These are phyloP conservation scores for Coleophoma cylindrospora DNA, from an alignment of 2,329 filamentous ascomycete genomes.

Conservation along the genomic window DNA sequence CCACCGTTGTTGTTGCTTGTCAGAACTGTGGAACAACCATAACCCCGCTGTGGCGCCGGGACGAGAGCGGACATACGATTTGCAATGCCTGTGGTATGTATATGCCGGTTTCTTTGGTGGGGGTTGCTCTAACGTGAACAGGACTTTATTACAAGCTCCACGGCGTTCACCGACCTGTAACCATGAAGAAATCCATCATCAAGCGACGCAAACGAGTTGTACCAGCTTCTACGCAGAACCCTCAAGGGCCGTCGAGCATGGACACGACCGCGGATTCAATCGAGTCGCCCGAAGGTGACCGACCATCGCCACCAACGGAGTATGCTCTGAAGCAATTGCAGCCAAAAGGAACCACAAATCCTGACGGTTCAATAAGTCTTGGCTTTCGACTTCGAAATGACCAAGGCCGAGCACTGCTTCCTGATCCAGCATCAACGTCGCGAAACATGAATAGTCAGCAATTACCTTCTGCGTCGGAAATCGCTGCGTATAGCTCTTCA, in stretches of 20 bases:
- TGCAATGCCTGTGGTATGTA: conserved; percentile 94
- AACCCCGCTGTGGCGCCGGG: conserved; percentile 90
- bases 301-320: conserved; percentile 17
- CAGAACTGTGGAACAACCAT: conserved; percentile 97
- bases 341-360: conserved; percentile 53
- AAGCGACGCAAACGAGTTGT: conserved; percentile 94
- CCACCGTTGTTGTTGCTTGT: conserved; percentile 76
- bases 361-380: conserved; percentile 61
- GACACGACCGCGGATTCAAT: conserved; percentile 35
- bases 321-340: conserved; percentile 5
- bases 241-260: conserved; percentile 33
- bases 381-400: conserved; percentile 45
- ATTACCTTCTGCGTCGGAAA: conserved; percentile 39
- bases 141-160: conserved; percentile 93
- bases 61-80: conserved; percentile 92
- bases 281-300: conserved; percentile 27
- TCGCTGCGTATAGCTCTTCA: conserved; percentile 35
- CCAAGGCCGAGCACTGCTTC: conserved; percentile 20
- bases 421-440: conserved; percentile 18
- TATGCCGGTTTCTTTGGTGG: conserved; percentile 1
- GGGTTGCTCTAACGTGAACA: conserved; percentile 30
- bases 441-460: conserved; percentile 19
- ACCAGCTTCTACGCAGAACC: conserved; percentile 57
- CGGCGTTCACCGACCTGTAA: conserved; percentile 84
- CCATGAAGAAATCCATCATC: conserved; percentile 99